These are phyloP conservation scores for Hanseniaspora taiwanica DNA, from an alignment of 805 yeast genomes.

Conservation along the genomic window DNA sequence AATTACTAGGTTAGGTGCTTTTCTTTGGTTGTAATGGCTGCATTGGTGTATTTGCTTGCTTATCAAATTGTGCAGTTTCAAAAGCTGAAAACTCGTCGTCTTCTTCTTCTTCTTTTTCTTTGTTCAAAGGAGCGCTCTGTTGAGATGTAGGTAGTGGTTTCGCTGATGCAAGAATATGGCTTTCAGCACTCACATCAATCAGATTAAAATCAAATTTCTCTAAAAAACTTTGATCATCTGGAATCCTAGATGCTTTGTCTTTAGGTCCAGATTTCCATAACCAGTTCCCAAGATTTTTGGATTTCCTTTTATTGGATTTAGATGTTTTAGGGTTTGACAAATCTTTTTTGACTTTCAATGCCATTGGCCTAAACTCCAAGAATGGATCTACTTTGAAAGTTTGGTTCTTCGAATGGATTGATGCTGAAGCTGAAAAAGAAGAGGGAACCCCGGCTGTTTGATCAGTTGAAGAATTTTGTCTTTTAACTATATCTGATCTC, in stretches of 20 bases:
- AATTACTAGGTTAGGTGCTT: too few relatives aligned
- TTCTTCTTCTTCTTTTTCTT: not conserved
- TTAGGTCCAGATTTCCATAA: too few relatives aligned
- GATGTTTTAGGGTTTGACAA: not conserved
- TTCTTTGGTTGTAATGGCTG: conserved; percentile 19
- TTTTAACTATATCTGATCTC: too few relatives aligned
- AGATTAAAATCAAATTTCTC: not conserved
- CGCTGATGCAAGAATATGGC: not conserved
- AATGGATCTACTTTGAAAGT: not conserved
- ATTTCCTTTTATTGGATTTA: not conserved
- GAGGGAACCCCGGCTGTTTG: too few relatives aligned
- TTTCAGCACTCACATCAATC: not conserved
- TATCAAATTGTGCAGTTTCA: not conserved
- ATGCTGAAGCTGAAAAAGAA: not conserved
- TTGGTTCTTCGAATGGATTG: too few relatives aligned
- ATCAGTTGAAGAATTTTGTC: too few relatives aligned
- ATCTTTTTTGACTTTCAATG: not conserved
- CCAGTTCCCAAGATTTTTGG: not conserved
- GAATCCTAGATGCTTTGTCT: too few relatives aligned
- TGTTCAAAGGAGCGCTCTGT: not conserved
- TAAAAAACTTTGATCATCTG: too few relatives aligned
- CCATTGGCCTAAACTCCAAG: not conserved
- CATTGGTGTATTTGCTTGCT: conserved; percentile 9
- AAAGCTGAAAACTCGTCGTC: not conserved
- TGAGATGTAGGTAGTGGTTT: too few relatives aligned